A percentile compares a stretch with the other conserved stretches of the same genome.
Evolutionary conservation across 805 yeast genomes (phyloP).

Genomic region (Kazachstania viticola): DNA sequence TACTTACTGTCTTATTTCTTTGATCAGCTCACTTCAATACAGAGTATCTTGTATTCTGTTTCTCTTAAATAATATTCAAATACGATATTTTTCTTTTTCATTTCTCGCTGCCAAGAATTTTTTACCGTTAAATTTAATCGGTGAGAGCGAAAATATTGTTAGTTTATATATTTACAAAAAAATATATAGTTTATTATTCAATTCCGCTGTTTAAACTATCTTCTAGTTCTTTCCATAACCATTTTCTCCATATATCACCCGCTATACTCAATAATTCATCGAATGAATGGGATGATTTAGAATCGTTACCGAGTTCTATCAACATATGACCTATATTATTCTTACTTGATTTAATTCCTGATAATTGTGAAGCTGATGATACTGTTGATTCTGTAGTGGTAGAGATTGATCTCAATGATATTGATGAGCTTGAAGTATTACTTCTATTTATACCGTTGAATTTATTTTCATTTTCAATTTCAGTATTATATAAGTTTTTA

Average conservation of each 20-base stretch:
- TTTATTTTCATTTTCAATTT: background rate
- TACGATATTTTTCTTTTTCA: no score
- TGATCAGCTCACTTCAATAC: no score
- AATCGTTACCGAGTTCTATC: constrained; percentile 29
- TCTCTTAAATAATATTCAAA: no score
- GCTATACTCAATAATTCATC: constrained; percentile 66
- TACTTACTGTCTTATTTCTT: no score
- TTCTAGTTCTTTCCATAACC: constrained; percentile 54
- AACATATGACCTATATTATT: constrained; percentile 14
- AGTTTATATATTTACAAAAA: no score
- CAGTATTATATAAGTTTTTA: constrained; percentile 13
- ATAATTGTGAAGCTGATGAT: constrained; percentile 1
- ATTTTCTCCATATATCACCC: constrained; percentile 80
- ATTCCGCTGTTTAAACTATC: constrained; percentile 25
- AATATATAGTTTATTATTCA: no score
- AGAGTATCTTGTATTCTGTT: no score
- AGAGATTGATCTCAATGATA: constrained; percentile 9
- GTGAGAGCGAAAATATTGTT: no score
- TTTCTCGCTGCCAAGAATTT: no score
- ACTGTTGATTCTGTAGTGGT: constrained; percentile 5
- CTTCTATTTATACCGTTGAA: background rate
- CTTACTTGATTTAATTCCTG: constrained; percentile 1
- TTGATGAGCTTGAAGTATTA: constrained; percentile 4
- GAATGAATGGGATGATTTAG: constrained; percentile 45
- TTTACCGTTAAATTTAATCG: no score